Conservation (phyloP, 306 rosid genomes). For the Aeschynomene evenia region DNA sequence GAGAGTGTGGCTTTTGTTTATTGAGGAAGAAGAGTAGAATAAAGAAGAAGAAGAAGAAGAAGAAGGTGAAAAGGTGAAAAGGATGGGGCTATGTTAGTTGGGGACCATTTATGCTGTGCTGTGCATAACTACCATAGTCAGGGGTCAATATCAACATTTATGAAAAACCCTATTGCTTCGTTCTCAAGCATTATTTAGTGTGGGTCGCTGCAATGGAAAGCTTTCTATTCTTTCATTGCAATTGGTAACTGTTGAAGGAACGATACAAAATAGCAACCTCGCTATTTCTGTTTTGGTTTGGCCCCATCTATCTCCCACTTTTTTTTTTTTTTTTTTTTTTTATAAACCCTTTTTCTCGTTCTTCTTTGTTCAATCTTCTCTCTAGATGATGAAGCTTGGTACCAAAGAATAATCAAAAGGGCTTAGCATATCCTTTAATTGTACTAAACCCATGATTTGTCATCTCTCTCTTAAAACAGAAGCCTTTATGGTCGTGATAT, state of each 20-base stretch:
- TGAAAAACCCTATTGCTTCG: constrained; percentile 46
- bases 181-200: constrained; percentile 49
- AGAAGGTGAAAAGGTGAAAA: constrained; percentile 32
- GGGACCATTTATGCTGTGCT: constrained; percentile 33
- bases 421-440: constrained; percentile 21
- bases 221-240: constrained; percentile 39
- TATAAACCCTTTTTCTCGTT: not conserved
- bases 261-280: not conserved
- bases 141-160: constrained; percentile 33
- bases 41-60: constrained; percentile 10
- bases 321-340: too few species aligned
- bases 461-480: constrained; percentile 30
- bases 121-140: constrained; percentile 29
- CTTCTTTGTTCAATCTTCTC: constrained; percentile 15
- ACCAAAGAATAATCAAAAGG: constrained; percentile 44
- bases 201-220: constrained; percentile 44
- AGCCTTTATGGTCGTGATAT: constrained; percentile 34
- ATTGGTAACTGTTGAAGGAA: constrained; percentile 39
- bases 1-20: constrained; percentile 22
- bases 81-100: constrained; percentile 37
- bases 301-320: constrained; percentile 16
- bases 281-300: constrained; percentile 1
- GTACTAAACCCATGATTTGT: constrained; percentile 27
- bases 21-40: not conserved
- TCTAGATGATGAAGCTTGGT: constrained; percentile 40